Percentiles rank a stretch among this genome's conserved stretches.
Evolutionary conservation across 164 flowering plant species (phyloP).

Genomic region (Nymphaea thermarum): DNA sequence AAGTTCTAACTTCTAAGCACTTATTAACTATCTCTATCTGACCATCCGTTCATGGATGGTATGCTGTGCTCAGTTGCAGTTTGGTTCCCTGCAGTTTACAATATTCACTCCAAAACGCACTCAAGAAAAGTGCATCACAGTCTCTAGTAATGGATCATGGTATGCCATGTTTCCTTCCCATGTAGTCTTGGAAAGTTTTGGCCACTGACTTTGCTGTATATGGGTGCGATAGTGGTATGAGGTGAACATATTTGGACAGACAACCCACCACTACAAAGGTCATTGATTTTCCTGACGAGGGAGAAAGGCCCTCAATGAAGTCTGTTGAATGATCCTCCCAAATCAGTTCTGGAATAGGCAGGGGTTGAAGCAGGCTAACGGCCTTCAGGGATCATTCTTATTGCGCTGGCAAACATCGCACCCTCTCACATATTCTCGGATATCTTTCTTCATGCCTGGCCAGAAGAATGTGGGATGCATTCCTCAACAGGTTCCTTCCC

Average conservation of each 20-base stretch:
- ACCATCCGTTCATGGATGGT: constrained; percentile 3
- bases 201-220: neutral
- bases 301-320: constrained; percentile 2
- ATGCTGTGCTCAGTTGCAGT: constrained; percentile 1
- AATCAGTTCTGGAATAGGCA: constrained; percentile 1
- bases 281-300: neutral
- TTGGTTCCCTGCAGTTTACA: neutral
- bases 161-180: neutral
- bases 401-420: neutral
- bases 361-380: neutral
- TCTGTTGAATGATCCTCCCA: constrained; percentile 4
- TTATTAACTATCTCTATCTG: neutral
- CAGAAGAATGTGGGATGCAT: neutral
- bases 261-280: neutral
- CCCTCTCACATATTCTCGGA: neutral
- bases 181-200: neutral
- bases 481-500: neutral
- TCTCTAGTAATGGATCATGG: neutral
- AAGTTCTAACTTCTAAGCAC: neutral
- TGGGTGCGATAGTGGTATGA: constrained; percentile 3
- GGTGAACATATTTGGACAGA: constrained; percentile 3
- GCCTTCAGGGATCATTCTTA: neutral
- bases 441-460: neutral
- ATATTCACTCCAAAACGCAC: constrained; percentile 1
- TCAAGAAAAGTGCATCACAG: neutral